Conservation (phyloP, 2,329 filamentous ascomycete genomes). For the Monosporascus sp. region DNA sequence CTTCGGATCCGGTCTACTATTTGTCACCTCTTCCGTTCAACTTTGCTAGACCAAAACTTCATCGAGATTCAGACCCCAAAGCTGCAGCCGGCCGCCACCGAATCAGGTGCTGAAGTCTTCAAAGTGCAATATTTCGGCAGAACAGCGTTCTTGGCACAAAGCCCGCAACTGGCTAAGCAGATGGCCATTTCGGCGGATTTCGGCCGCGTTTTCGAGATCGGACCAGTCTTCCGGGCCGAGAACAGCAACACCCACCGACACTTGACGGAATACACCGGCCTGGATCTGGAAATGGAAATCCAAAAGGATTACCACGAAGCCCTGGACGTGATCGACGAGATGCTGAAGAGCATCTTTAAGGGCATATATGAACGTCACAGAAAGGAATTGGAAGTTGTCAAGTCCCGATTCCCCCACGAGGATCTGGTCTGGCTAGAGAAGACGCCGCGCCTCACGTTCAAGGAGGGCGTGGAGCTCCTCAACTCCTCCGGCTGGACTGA, state of each 20-base stretch:
- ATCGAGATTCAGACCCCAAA: constrained; percentile 94
- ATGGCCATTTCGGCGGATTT: constrained; percentile 90
- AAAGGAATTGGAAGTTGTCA: constrained; percentile 69
- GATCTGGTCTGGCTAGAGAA: constrained; percentile 83
- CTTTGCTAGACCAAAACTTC: constrained; percentile 71
- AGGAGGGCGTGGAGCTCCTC: constrained; percentile 73
- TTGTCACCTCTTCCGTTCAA: constrained; percentile 70
- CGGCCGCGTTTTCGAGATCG: constrained; percentile 82
- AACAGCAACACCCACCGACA: constrained; percentile 95
- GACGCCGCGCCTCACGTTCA: constrained; percentile 76
- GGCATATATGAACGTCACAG: constrained; percentile 64
- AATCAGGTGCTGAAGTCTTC: constrained; percentile 89
- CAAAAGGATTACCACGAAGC: constrained; percentile 87
- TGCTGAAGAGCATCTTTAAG: constrained; percentile 74
- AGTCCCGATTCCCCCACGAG: constrained; percentile 78
- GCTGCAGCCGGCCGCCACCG: constrained; percentile 81
- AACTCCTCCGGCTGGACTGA: constrained; percentile 71
- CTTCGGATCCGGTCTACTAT: constrained; percentile 83
- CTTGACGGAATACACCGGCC: constrained; percentile 87
- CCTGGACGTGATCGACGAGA: constrained; percentile 68
- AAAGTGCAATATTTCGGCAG: constrained; percentile 87
- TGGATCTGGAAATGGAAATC: constrained; percentile 91
- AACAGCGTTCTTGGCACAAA: constrained; percentile 82
- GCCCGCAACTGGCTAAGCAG: constrained; percentile 87
- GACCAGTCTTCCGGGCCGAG: constrained; percentile 86